Evolutionary conservation across 2,329 filamentous ascomycete genomes (phyloP).

Genomic region (Graphilbum fragrans): DNA sequence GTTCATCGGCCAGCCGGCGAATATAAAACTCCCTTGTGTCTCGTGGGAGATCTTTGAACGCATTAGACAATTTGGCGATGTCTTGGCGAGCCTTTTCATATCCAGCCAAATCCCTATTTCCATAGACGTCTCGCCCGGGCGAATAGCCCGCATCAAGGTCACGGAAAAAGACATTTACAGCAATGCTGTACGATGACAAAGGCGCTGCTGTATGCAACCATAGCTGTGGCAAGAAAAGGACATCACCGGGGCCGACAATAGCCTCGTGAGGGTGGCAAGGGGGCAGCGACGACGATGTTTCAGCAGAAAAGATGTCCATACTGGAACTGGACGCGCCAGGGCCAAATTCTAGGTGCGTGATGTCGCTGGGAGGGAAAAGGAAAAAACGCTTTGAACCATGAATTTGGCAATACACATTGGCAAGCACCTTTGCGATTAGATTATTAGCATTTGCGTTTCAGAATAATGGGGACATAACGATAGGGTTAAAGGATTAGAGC

Average conservation of each 20-base stretch:
- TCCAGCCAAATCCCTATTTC: slow-evolving; percentile 71
- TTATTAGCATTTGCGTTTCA: background rate
- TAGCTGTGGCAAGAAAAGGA: slow-evolving; percentile 69
- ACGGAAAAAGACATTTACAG: slow-evolving; percentile 84
- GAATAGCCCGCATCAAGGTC: slow-evolving; percentile 58
- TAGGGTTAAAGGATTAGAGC: no score
- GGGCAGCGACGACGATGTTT: slow-evolving; percentile 26
- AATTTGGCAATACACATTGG: slow-evolving; percentile 76
- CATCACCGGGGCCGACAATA: slow-evolving; percentile 55
- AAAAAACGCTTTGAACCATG: slow-evolving; percentile 59
- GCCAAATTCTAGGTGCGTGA: slow-evolving; percentile 55
- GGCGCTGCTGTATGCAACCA: slow-evolving; percentile 72
- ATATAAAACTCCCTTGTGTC: slow-evolving; percentile 68
- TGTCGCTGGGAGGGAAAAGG: slow-evolving; percentile 68
- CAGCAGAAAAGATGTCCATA: slow-evolving; percentile 52
- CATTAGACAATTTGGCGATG: slow-evolving; percentile 50
- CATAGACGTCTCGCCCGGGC: slow-evolving; percentile 70
- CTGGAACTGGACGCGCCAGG: slow-evolving; percentile 72
- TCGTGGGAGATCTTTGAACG: slow-evolving; percentile 51
- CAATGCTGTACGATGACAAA: slow-evolving; percentile 49
- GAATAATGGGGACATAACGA: no score
- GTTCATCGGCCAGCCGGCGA: slow-evolving; percentile 56
- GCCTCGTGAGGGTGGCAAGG: slow-evolving; percentile 55
- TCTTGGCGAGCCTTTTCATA: slow-evolving; percentile 74
- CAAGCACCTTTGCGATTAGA: slow-evolving; percentile 53